Evolutionary conservation across 441 rosid genomes (phyloP).

Genomic region (Hura crepitans): DNA sequence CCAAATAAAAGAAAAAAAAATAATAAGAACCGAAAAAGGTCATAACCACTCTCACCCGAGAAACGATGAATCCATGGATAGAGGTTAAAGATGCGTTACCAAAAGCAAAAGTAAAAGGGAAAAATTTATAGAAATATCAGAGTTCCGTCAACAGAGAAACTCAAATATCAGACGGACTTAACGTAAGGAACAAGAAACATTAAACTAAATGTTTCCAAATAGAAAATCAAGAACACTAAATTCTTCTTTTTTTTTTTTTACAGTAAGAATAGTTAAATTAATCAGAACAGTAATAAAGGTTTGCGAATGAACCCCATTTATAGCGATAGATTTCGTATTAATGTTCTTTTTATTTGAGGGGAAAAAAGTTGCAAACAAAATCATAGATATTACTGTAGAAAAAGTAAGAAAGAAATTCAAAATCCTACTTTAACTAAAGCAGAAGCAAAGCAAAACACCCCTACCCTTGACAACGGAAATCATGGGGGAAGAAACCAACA

Average conservation of each 20-base stretch:
- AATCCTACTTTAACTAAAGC: conserved; percentile 38
- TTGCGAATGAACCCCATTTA: conserved; percentile 32
- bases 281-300: conserved; percentile 16
- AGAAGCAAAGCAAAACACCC: conserved; percentile 26
- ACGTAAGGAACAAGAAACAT: not conserved
- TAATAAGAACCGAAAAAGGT: not conserved
- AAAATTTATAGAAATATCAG: too few species aligned
- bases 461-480: conserved; percentile 12
- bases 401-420: conserved; percentile 35
- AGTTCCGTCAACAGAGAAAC: not conserved
- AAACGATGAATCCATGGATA: not conserved
- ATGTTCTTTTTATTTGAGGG: not conserved
- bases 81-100: not conserved
- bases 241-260: too few species aligned
- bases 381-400: conserved; percentile 39
- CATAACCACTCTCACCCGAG: not conserved
- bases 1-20: not conserved
- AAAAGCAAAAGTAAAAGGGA: not conserved
- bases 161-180: not conserved
- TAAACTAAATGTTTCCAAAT: not conserved
- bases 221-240: not conserved
- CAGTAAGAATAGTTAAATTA: too few species aligned
- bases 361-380: conserved; percentile 35
- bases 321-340: conserved; percentile 23
- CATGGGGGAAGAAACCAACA: not conserved